These are phyloP conservation scores for Nakazawaea wyomingensis DNA, from an alignment of 805 yeast species.

Conservation along the genomic window DNA sequence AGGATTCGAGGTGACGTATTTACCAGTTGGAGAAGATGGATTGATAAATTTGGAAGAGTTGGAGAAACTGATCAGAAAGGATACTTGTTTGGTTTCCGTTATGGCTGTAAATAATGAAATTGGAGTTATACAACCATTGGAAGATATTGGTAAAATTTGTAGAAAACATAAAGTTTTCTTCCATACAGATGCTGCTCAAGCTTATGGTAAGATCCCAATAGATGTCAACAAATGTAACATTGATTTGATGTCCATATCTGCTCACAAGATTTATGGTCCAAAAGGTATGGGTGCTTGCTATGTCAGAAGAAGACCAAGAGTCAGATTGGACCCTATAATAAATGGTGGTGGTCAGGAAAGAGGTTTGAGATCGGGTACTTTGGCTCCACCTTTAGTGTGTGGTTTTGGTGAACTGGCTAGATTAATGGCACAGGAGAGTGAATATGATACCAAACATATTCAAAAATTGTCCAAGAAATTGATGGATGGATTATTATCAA, in stretches of 20 bases:
- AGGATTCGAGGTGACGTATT: conserved; percentile 92
- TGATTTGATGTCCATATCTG: conserved; percentile 88
- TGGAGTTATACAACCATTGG: conserved; percentile 94
- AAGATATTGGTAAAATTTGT: conserved; percentile 88
- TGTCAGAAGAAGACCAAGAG: conserved; percentile 97
- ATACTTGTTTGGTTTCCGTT: conserved; percentile 82
- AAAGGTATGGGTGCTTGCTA: conserved; percentile 95
- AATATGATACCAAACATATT: conserved; percentile 69
- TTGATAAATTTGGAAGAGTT: conserved; percentile 72
- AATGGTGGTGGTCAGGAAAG: conserved; percentile 99
- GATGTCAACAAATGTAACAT: conserved; percentile 93
- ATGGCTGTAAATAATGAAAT: conserved; percentile 99
- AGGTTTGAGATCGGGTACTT: conserved; percentile 94
- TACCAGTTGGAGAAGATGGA: conserved; percentile 80
- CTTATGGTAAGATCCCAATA: conserved; percentile 86
- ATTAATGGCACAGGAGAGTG: conserved; percentile 67
- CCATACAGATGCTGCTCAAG: conserved; percentile 98
- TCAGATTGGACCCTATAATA: conserved; percentile 89
- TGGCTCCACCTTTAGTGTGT: conserved; percentile 92
- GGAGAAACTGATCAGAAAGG: conserved; percentile 80
- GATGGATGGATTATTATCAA: conserved; percentile 62
- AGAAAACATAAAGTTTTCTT: conserved; percentile 84
- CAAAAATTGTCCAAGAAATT: conserved; percentile 66
- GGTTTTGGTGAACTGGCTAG: conserved; percentile 98
- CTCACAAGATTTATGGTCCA: conserved; percentile 97